Evolutionary conservation across 352 stramenopile species (phyloP).

Genomic region (Phytophthora gonapodyides): DNA sequence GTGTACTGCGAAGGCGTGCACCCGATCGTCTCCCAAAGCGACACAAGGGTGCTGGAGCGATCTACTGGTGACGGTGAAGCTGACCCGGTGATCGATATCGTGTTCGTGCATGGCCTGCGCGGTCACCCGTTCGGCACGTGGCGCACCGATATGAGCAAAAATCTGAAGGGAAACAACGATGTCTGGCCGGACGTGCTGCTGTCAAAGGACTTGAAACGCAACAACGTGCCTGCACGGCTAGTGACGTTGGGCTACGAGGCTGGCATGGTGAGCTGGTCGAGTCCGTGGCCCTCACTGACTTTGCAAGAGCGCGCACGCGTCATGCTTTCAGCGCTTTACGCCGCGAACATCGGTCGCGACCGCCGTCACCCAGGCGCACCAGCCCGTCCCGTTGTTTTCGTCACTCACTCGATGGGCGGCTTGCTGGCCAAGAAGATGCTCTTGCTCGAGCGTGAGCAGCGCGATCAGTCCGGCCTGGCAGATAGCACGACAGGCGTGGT

Average conservation of each 20-base stretch:
- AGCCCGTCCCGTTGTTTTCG: slow-evolving; percentile 70
- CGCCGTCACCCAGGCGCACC: slow-evolving; percentile 8
- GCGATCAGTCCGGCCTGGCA: slow-evolving; percentile 31
- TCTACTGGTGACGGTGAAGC: slow-evolving; percentile 4
- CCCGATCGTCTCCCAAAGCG: slow-evolving; percentile 60
- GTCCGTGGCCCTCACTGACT: slow-evolving; percentile 83
- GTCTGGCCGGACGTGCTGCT: slow-evolving; percentile 84
- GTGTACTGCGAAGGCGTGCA: slow-evolving; percentile 83
- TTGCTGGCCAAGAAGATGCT: slow-evolving; percentile 89
- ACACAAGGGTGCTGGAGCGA: slow-evolving; percentile 10
- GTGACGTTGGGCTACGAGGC: slow-evolving; percentile 84
- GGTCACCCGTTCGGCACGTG: slow-evolving; percentile 84
- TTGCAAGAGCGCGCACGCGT: slow-evolving; percentile 70
- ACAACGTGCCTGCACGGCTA: slow-evolving; percentile 53
- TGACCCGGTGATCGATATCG: slow-evolving; percentile 55
- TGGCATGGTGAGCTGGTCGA: slow-evolving; percentile 85
- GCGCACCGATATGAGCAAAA: slow-evolving; percentile 74
- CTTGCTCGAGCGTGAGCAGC: slow-evolving; percentile 46
- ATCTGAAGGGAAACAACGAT: slow-evolving; percentile 56
- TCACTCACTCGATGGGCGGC: slow-evolving; percentile 89
- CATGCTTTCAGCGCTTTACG: slow-evolving; percentile 75
- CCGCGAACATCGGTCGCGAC: slow-evolving; percentile 61
- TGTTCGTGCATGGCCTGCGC: slow-evolving; percentile 85
- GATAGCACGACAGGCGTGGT: slow-evolving; percentile 61
- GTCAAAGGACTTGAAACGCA: slow-evolving; percentile 50